phyloP scores from a whole-genome alignment of 1,284 basidiomycete species.

The Dichomitus squalens region DNA sequence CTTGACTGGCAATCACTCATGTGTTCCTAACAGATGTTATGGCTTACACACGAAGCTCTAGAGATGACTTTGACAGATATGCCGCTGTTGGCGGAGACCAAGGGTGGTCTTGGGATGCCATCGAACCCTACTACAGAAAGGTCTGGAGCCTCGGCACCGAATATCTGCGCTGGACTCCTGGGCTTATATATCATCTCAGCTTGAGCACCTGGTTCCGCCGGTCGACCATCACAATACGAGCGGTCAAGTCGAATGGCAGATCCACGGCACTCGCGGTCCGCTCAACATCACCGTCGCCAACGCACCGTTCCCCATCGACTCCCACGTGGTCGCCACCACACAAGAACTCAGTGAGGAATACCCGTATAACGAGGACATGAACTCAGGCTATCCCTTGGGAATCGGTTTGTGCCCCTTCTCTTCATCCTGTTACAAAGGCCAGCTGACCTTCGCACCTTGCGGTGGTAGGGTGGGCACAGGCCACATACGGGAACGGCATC shows the following conservation, averaged over 20 bases:
- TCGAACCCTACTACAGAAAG: conserved; percentile 37
- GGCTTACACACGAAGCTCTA: conserved; percentile 43
- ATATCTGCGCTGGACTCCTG: no score
- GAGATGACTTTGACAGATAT: conserved; percentile 43
- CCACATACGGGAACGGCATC: conserved; percentile 27
- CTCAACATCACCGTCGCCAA: conserved; percentile 38
- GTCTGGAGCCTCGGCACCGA: no score
- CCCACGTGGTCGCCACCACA: conserved; percentile 35
- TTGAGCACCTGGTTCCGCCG: conserved; percentile 20
- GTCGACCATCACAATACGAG: conserved; percentile 21
- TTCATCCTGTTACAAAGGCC: neutral
- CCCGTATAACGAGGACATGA: conserved; percentile 42
- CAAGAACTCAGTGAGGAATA: conserved; percentile 36
- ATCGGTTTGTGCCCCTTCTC: conserved; percentile 34
- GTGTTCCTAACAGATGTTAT: conserved; percentile 47
- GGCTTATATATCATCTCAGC: no score
- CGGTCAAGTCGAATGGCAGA: conserved; percentile 13
- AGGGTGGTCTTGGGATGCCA: conserved; percentile 43
- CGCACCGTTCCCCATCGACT: conserved; percentile 35
- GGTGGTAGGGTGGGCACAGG: conserved; percentile 36
- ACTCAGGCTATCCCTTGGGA: conserved; percentile 39
- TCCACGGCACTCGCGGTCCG: conserved; percentile 31
- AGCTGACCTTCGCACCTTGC: no score
- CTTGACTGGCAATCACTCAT: no score
- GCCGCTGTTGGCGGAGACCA: conserved; percentile 39